A percentile compares a stretch with the other conserved stretches of the same genome.
These are phyloP conservation scores for Passalora sequoiae DNA, from an alignment of 2,329 filamentous ascomycete species.

Conservation along the genomic window DNA sequence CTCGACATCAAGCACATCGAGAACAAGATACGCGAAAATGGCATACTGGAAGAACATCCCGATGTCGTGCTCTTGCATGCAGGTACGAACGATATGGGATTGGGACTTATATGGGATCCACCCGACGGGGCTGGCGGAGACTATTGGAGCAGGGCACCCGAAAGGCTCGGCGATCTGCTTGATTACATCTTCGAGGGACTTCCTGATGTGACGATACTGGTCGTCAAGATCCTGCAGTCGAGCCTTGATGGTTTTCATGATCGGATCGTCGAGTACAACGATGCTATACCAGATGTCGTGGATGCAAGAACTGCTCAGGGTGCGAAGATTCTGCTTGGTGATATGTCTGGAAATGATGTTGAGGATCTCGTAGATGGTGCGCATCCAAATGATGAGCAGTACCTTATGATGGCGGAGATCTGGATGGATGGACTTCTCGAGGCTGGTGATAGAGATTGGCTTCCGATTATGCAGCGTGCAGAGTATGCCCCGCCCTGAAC, in stretches of 20 bases:
- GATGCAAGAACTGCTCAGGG: neutral
- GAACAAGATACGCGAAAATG: neutral
- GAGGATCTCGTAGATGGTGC: neutral
- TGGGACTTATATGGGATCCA: too few relatives aligned
- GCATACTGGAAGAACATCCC: neutral
- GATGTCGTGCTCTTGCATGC: slow-evolving; percentile 18
- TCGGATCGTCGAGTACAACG: neutral
- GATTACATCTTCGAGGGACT: neutral
- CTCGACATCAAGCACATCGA: neutral
- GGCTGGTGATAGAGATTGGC: neutral
- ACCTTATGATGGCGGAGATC: neutral
- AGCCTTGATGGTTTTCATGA: neutral
- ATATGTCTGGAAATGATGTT: slow-evolving; percentile 1
- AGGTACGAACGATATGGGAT: slow-evolving; percentile 15
- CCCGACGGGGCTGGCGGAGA: too few relatives aligned
- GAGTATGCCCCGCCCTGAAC: too few relatives aligned
- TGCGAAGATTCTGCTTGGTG: neutral
- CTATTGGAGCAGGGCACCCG: neutral
- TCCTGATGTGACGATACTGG: neutral
- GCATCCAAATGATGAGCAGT: neutral
- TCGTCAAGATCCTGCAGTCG: slow-evolving; percentile 3
- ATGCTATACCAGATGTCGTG: neutral
- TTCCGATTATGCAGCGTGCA: too few relatives aligned
- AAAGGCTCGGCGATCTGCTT: neutral
- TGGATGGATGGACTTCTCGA: slow-evolving; percentile 1